Evolutionary conservation across 352 stramenopile species (phyloP), one percentile per base, ranked within the genome.

Genomic region (Phytophthora litchii): DNA sequence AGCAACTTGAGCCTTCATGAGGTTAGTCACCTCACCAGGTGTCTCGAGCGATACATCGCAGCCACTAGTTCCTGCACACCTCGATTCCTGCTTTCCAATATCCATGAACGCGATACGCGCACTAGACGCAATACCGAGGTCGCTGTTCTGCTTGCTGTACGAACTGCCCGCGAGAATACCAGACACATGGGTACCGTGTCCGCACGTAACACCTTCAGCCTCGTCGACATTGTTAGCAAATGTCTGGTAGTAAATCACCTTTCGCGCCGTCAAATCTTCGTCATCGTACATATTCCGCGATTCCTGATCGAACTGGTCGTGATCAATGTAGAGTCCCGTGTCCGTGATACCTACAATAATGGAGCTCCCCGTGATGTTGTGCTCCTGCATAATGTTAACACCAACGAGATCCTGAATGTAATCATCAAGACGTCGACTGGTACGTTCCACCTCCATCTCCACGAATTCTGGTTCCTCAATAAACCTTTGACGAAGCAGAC

Each of bases 91-190:
- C 35, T 88, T 82, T 5, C 80, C 85, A 51, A 97, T 91, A 54
- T 97, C 89, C 75, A 96, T 94, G 46, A 97, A 95, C 1, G 88
- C 86, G 45, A 96, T 84, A 23, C 87, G 84, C 0, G 89, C 83
- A 25, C 75, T 86, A 9, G 81, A 86, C 8, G 88, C 89, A 36
- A 91, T 92, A 19, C 89, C 89, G 8, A 89, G 48, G 42, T 90
- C 69, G 13, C 44, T 55, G 23, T 72, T 55, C 23, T 60, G 54
- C 14, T 55, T 37, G 19, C 64, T 81, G 34, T 72, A 72, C 10
- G 80, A 86, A 37, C 72, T 89, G 8, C 90, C 90, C 0, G 78
- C 83, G 2, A 92, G 54, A 17, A 94, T 89, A 1, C 88, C 90
- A 0, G 80, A 84, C 9, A 97, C 88, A 66, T 97, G 90, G 1